Conservation (phyloP, 2,329 filamentous ascomycete genomes). For the Neonectria sp. region DNA sequence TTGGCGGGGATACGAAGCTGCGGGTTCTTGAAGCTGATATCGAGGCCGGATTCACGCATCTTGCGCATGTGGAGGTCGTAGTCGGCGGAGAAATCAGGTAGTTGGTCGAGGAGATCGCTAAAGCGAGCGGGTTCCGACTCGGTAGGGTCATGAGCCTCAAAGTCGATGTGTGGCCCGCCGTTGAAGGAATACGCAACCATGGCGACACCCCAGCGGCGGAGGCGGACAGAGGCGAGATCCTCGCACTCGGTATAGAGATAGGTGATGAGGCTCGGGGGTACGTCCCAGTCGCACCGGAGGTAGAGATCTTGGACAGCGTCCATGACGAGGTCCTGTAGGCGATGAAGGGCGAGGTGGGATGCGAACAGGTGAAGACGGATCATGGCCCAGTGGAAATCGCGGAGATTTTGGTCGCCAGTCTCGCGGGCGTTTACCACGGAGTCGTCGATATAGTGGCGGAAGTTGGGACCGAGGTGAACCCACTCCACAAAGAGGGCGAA, state of each 20-base stretch:
- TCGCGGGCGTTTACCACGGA: conserved; percentile 53
- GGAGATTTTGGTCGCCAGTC: conserved; percentile 48
- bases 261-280: conserved; percentile 65
- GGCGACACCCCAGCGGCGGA: conserved; percentile 72
- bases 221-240: conserved; percentile 62
- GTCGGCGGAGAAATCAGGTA: conserved; percentile 65
- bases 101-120: conserved; percentile 59
- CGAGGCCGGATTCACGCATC: conserved; percentile 65
- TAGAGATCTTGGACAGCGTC: conserved; percentile 73
- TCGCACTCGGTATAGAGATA: conserved; percentile 71
- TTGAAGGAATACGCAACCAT: conserved; percentile 72
- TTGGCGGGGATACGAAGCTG: conserved; percentile 72
- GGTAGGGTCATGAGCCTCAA: conserved; percentile 48
- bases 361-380: conserved; percentile 72
- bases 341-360: conserved; percentile 63
- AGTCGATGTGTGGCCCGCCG: conserved; percentile 51
- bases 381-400: conserved; percentile 68
- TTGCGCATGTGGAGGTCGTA: conserved; percentile 68
- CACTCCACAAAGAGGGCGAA: conserved; percentile 69
- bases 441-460: conserved; percentile 61
- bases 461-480: conserved; percentile 62
- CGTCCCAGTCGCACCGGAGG: conserved; percentile 71
- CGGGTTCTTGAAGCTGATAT: conserved; percentile 72
- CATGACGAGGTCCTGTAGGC: conserved; percentile 70
- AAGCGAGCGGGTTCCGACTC: conserved; percentile 55